These are phyloP conservation scores for Phytopythium cucurbitacearum DNA, from an alignment of 352 stramenopile species.

Conservation along the genomic window DNA sequence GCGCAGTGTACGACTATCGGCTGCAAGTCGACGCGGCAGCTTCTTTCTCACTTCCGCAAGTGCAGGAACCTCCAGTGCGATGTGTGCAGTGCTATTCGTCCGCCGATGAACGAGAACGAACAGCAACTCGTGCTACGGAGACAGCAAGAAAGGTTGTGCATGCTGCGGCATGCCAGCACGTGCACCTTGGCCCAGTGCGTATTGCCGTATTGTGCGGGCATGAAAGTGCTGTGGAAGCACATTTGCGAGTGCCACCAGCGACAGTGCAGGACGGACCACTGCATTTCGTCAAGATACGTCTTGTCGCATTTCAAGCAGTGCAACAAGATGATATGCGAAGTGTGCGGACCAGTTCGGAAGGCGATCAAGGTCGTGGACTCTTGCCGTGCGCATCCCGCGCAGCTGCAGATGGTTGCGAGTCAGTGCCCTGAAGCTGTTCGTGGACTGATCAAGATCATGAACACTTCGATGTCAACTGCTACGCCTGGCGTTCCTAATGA, in stretches of 20 bases:
- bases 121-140: constrained; percentile 79
- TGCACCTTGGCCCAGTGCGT: constrained; percentile 63
- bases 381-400: constrained; percentile 62
- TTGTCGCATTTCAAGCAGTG: constrained; percentile 89
- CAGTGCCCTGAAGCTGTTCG: constrained; percentile 75
- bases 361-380: constrained; percentile 87
- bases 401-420: constrained; percentile 65
- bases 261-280: constrained; percentile 85
- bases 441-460: constrained; percentile 88
- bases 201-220: constrained; percentile 80
- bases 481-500: constrained; percentile 7
- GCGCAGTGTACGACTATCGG: constrained; percentile 83
- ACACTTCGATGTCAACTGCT: constrained; percentile 43
- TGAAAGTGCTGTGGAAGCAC: constrained; percentile 90
- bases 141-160: constrained; percentile 84
- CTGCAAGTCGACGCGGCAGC: constrained; percentile 83
- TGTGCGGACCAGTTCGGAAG: constrained; percentile 82
- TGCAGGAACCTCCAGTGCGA: constrained; percentile 85
- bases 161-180: constrained; percentile 84
- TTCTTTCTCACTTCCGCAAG: constrained; percentile 86
- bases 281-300: constrained; percentile 86
- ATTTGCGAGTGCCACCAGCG: constrained; percentile 88
- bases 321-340: constrained; percentile 90
- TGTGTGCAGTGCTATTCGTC: constrained; percentile 83
- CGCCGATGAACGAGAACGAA: constrained; percentile 86